These are phyloP conservation scores for Pisolithus thermaeus DNA, from an alignment of 1,284 basidiomycete genomes.

Conservation along the genomic window DNA sequence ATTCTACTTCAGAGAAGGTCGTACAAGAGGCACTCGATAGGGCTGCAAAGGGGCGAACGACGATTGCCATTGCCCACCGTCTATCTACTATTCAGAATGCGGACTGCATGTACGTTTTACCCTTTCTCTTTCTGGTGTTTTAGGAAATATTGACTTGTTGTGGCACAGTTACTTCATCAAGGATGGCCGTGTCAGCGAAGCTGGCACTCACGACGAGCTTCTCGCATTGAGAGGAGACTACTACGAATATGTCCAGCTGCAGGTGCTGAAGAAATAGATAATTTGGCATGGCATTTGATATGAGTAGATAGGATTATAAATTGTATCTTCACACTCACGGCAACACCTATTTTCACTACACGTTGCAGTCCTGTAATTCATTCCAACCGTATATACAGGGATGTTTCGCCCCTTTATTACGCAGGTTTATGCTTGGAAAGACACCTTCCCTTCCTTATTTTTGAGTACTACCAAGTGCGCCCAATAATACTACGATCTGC, in stretches of 20 bases:
- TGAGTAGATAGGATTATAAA: no score
- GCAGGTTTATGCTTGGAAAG: no score
- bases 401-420: no score
- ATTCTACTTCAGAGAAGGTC: conserved; percentile 90
- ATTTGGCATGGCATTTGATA: no score
- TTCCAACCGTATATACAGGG: no score
- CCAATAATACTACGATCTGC: no score
- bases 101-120: conserved; percentile 71
- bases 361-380: no score
- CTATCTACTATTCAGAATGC: conserved; percentile 93
- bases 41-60: conserved; percentile 86
- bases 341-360: no score
- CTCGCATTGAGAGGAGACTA: conserved; percentile 71
- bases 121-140: no score
- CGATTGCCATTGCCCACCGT: conserved; percentile 91
- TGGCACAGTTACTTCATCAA: conserved; percentile 78
- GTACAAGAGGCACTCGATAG: conserved; percentile 93
- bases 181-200: conserved; percentile 84
- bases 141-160: conserved; percentile 11
- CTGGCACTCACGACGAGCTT: conserved; percentile 85
- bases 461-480: no score
- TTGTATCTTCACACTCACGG: no score
- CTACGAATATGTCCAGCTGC: conserved; percentile 84
- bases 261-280: conserved; percentile 53
- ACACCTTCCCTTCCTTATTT: no score